Conservation (phyloP, 2,329 filamentous ascomycete species). For the Cytospora chrysosperma region DNA sequence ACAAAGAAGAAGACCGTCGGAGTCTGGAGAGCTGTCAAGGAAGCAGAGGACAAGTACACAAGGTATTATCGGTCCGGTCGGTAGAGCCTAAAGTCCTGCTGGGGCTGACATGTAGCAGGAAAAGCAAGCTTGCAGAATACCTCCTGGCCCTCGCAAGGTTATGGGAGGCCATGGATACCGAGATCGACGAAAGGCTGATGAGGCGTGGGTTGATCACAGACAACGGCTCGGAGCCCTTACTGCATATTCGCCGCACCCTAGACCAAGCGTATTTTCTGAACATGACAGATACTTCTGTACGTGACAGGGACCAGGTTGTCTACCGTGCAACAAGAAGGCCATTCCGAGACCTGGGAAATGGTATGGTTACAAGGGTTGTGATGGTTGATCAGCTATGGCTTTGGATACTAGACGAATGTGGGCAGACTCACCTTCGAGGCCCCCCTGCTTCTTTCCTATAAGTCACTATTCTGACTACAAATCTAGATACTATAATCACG, state of each 20-base stretch:
- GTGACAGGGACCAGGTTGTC: conserved; percentile 19
- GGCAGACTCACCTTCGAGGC: not conserved
- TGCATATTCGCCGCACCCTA: conserved; percentile 14
- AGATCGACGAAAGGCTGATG: not conserved
- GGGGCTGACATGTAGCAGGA: not conserved
- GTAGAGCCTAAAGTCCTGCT: not conserved
- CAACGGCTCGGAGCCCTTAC: not conserved
- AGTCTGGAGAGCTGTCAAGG: not conserved
- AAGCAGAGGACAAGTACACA: not conserved
- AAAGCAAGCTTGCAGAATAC: not conserved
- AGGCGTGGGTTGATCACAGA: not conserved
- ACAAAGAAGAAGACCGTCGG: too few relatives aligned
- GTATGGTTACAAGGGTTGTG: conserved; percentile 2
- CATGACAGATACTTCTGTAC: conserved; percentile 12
- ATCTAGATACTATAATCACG: conserved; percentile 15
- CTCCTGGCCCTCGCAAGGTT: not conserved
- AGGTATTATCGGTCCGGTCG: not conserved
- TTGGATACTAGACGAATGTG: conserved; percentile 18
- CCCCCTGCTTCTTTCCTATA: not conserved
- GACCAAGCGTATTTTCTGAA: conserved; percentile 19
- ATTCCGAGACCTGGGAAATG: not conserved
- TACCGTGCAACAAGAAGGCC: conserved; percentile 8
- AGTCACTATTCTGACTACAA: rapidly evolving
- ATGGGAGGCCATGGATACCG: conserved; percentile 17
- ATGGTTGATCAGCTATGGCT: conserved; percentile 23